Percentiles rank a stretch among this genome's conserved stretches.
Conservation (phyloP, 345 rosid genomes). For the Eucalyptus leucophloia region DNA sequence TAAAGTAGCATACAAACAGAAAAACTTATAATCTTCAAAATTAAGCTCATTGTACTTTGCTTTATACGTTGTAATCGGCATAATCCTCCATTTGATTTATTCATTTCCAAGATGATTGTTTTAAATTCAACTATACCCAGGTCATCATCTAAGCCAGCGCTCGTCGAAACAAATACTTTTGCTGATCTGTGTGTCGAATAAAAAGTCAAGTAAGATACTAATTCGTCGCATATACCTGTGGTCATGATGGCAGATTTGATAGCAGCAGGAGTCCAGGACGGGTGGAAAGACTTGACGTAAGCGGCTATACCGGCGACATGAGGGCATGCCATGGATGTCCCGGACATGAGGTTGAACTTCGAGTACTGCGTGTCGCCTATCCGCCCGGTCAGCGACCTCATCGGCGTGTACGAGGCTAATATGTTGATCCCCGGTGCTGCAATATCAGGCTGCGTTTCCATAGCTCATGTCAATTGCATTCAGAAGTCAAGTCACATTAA, state of each 20-base stretch:
- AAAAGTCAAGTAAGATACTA: not conserved
- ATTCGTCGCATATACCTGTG: slow-evolving; percentile 31
- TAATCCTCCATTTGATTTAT: not conserved
- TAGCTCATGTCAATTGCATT: not conserved
- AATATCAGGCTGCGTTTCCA: slow-evolving; percentile 60
- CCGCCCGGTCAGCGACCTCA: slow-evolving; percentile 64
- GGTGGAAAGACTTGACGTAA: slow-evolving; percentile 86
- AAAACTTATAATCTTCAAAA: not conserved
- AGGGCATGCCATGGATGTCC: slow-evolving; percentile 93
- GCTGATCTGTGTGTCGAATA: not conserved
- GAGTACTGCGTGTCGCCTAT: slow-evolving; percentile 78
- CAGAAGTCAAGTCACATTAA: not conserved
- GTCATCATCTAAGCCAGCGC: not conserved
- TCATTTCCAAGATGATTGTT: not conserved
- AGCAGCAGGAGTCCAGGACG: slow-evolving; percentile 67
- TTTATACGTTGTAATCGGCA: not conserved
- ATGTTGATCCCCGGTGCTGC: slow-evolving; percentile 84
- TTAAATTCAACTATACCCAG: not conserved
- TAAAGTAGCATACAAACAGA: not conserved
- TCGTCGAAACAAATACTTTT: not conserved
- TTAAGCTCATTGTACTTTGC: not conserved
- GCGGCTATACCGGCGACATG: slow-evolving; percentile 87
- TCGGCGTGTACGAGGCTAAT: slow-evolving; percentile 74
- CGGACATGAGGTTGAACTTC: slow-evolving; percentile 64
- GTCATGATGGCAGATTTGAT: slow-evolving; percentile 89